phyloP scores from a whole-genome alignment of 805 yeast genomes.

The Torulaspora gathmanii region DNA sequence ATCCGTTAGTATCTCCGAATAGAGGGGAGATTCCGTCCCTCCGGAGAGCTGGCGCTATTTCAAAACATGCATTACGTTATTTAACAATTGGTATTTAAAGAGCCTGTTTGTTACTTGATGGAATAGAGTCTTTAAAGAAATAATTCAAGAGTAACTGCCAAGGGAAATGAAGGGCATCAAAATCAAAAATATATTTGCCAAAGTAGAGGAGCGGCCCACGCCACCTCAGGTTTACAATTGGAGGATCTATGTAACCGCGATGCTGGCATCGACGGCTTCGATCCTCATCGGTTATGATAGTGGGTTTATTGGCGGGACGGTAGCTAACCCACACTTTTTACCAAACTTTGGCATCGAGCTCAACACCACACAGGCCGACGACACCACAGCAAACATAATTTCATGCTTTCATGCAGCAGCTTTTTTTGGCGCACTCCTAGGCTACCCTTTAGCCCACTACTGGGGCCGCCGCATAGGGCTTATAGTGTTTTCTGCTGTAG shows the following conservation, averaged over 20 bases:
- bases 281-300: constrained; percentile 52
- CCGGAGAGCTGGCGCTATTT: not conserved
- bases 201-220: constrained; percentile 18
- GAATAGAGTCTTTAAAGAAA: too few relatives aligned
- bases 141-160: not conserved
- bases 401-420: constrained; percentile 52
- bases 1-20: not conserved
- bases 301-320: constrained; percentile 53
- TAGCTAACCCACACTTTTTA: constrained; percentile 43
- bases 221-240: constrained; percentile 45
- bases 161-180: constrained; percentile 3
- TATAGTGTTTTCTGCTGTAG: constrained; percentile 38
- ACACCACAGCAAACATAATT: constrained; percentile 40
- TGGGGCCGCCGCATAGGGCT: constrained; percentile 41
- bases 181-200: constrained; percentile 10
- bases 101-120: too few relatives aligned
- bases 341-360: constrained; percentile 42
- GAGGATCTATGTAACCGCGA: constrained; percentile 41
- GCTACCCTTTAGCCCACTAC: constrained; percentile 42
- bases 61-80: too few relatives aligned
- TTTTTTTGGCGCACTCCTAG: constrained; percentile 43
- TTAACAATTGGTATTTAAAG: too few relatives aligned
- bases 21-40: not conserved
- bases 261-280: constrained; percentile 47
- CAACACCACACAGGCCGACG: constrained; percentile 29